These are phyloP conservation scores for Nicotiana sylvestris DNA, from an alignment of 257 asterid genomes.

Conservation along the genomic window DNA sequence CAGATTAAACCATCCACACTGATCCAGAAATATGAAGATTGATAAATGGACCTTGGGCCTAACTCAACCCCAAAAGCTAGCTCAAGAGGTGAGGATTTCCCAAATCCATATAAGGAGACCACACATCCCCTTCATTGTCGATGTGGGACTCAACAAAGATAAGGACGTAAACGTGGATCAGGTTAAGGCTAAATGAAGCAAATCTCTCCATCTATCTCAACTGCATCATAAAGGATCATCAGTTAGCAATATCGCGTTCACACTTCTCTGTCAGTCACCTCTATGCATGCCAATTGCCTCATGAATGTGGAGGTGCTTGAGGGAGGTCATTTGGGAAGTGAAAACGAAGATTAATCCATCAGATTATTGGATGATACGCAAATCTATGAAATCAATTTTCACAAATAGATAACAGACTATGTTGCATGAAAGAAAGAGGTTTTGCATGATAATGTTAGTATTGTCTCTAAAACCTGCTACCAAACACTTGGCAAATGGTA, in stretches of 20 bases:
- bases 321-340: neutral
- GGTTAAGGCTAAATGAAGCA: neutral
- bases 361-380: neutral
- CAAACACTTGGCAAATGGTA: neutral
- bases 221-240: neutral
- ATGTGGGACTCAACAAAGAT: neutral
- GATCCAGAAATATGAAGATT: neutral
- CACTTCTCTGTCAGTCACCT: neutral
- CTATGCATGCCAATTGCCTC: neutral
- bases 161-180: neutral
- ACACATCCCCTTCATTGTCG: too few relatives aligned
- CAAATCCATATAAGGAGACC: too few relatives aligned
- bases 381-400: neutral
- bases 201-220: neutral
- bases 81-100: too few relatives aligned
- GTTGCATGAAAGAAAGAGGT: neutral
- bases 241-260: neutral
- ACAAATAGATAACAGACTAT: neutral
- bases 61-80: too few relatives aligned
- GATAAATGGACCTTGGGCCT: too few relatives aligned
- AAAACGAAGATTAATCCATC: neutral
- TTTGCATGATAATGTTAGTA: neutral
- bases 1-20: slow-evolving; percentile 3
- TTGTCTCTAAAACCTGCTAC: neutral
- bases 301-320: neutral